phyloP scores from a whole-genome alignment of 2,329 filamentous ascomycete genomes.

The Aspergillus ibericus region DNA sequence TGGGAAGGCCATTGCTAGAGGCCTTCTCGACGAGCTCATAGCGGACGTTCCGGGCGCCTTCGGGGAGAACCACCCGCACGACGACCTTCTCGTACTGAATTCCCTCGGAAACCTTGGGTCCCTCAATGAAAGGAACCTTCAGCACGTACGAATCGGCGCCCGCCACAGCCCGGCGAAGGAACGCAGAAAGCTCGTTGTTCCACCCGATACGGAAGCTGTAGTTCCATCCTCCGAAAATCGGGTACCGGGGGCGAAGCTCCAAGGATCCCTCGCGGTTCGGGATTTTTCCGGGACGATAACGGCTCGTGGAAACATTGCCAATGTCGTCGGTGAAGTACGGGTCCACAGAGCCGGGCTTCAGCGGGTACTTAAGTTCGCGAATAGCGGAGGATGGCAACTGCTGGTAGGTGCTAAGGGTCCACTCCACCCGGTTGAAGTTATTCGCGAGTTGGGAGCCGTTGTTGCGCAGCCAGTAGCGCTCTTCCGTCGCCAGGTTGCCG shows the following conservation, averaged over 20 bases:
- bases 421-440: conserved; percentile 75
- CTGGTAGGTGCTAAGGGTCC: conserved; percentile 71
- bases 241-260: conserved; percentile 90
- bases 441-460: conserved; percentile 74
- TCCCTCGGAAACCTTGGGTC: conserved; percentile 81
- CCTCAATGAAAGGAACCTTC: conserved; percentile 90
- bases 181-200: conserved; percentile 81
- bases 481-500: conserved; percentile 91
- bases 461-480: conserved; percentile 86
- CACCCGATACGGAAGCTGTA: conserved; percentile 96
- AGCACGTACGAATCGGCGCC: conserved; percentile 73
- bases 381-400: conserved; percentile 75
- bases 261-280: conserved; percentile 76
- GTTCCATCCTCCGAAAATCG: conserved; percentile 97
- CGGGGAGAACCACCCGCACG: conserved; percentile 81
- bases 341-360: conserved; percentile 76
- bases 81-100: conserved; percentile 80
- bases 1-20: conserved; percentile 64
- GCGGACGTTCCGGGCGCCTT: conserved; percentile 68
- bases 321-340: conserved; percentile 96
- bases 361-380: conserved; percentile 76
- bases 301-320: conserved; percentile 93
- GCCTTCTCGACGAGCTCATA: conserved; percentile 75
- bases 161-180: conserved; percentile 63
- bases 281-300: conserved; percentile 65